Base-by-base conservation (phyloP, 2,329 filamentous ascomycete genomes). In the Hypoxylon sp. region DNA sequence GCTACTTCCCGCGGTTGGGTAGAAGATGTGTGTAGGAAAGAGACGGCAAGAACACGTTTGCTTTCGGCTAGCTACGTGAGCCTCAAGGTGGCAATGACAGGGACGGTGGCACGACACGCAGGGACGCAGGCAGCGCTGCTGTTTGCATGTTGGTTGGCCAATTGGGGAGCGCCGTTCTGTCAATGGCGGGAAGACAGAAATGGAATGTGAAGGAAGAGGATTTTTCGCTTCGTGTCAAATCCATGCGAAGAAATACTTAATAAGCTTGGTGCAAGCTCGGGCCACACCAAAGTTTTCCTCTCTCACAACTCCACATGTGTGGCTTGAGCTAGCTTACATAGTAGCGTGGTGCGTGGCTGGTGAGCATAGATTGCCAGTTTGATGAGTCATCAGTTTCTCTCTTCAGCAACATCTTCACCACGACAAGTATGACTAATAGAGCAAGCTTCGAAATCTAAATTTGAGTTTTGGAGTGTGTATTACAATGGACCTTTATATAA, bases 131-230 rank as follows among this genome's bases (percentile, higher is more conserved):
- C 68, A 69, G 72, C 76, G 61, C 66, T 66, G 65, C 71, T 63
- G 53, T 71, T 72, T 42, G 72, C 76, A 78, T 78, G 64, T 74
- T 77, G 75, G 50, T 71, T 61, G 70, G 69, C 73, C 73, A 74
- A 74, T 75, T 63, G 67, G 44, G 49, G 27, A 44, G 48, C 40
- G 66, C 57, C 51, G 61, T 50, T 69, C 17, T 58, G 55, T 64
- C 8, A 55, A 51, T 60, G 22, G 56, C 55, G 57, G 59, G 44
- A 60, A 11, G 61, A 59, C 51, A 59, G 50, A 51, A 64, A 71
- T 68, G 61, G 60, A 62, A 68, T 61, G 46, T 66, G 63, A 66
- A 72, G 49, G 61, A 58, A 73, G 49, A 73, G 25, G 58, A 66
- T 59, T 61, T 67, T 60, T 65, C 35, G 40, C 14, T 67, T 59